phyloP scores from a whole-genome alignment of 768 basidiomycete species.

The Coprinopsis marcescibilis region DNA sequence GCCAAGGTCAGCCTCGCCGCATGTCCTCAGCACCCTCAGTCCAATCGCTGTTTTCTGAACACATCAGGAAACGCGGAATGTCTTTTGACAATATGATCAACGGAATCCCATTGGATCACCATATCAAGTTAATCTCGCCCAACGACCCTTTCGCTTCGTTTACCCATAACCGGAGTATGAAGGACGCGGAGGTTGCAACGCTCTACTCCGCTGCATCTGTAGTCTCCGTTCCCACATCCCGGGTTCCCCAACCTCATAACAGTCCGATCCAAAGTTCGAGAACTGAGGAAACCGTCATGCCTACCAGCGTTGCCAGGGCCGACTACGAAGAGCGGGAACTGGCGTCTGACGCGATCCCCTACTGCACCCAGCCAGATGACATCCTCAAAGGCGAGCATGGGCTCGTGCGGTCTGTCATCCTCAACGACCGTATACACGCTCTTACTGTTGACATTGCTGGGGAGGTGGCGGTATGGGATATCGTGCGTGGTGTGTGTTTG shows the following conservation, averaged over 20 bases:
- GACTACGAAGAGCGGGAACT: constrained; percentile 72
- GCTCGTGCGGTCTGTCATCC: constrained; percentile 70
- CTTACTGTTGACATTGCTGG: constrained; percentile 87
- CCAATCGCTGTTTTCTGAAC: constrained; percentile 29
- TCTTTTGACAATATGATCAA: constrained; percentile 37
- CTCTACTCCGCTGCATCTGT: constrained; percentile 83
- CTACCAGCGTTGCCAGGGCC: constrained; percentile 34
- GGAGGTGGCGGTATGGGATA: constrained; percentile 89
- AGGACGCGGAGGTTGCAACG: constrained; percentile 78
- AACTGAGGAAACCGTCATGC: constrained; percentile 28
- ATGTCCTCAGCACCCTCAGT: constrained; percentile 30
- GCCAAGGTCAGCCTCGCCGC: constrained; percentile 19
- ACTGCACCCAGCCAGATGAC: constrained; percentile 53
- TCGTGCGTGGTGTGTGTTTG: constrained; percentile 69
- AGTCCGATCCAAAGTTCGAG: constrained; percentile 28
- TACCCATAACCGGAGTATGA: constrained; percentile 28
- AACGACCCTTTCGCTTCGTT: constrained; percentile 53
- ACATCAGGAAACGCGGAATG: constrained; percentile 18
- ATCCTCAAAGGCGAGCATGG: constrained; percentile 74
- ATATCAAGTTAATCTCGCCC: constrained; percentile 64
- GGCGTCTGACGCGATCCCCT: constrained; percentile 67
- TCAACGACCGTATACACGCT: constrained; percentile 88
- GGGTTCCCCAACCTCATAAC: constrained; percentile 14
- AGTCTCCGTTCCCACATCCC: constrained; percentile 47
- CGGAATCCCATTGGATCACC: constrained; percentile 65